Percentiles rank a stretch among this genome's conserved stretches.
Conservation (phyloP, 441 rosid genomes). For the Pelargonium citronellum region DNA sequence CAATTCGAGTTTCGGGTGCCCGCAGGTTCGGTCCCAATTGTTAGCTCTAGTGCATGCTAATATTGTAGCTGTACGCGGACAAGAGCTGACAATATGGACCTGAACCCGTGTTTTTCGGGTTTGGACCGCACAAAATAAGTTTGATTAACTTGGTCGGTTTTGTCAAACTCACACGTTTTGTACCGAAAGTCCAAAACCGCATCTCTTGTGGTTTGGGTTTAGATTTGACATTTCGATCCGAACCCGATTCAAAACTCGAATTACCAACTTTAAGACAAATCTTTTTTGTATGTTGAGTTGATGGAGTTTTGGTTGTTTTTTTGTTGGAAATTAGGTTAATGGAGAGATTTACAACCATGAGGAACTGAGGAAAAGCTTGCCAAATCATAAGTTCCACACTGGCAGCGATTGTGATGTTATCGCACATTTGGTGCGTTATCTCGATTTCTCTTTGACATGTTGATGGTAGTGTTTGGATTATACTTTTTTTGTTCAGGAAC, state of each 20-base stretch:
- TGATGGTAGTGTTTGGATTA: neutral
- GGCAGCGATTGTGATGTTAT: conserved; percentile 99
- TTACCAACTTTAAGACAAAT: neutral
- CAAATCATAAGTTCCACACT: conserved; percentile 67
- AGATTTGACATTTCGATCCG: too few relatives aligned
- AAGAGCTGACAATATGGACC: neutral
- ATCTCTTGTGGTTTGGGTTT: neutral
- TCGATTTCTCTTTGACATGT: too few relatives aligned
- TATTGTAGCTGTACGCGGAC: too few relatives aligned
- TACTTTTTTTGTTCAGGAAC: too few relatives aligned
- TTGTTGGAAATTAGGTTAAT: conserved; percentile 50
- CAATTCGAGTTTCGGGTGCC: neutral
- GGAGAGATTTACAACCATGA: conserved; percentile 96
- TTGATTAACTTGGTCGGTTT: too few relatives aligned
- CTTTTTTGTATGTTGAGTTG: neutral
- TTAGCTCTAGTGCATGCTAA: too few relatives aligned
- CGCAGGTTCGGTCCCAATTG: too few relatives aligned
- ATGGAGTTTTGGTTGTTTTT: neutral
- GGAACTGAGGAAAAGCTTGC: conserved; percentile 51
- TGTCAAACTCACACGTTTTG: too few relatives aligned
- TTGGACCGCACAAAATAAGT: too few relatives aligned
- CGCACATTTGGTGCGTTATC: conserved; percentile 79
- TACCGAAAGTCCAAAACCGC: neutral
- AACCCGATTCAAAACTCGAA: too few relatives aligned
- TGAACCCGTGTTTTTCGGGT: neutral